Base-by-base conservation (phyloP, 805 yeast genomes). In the Myxozyma vanderwaltii region DNA sequence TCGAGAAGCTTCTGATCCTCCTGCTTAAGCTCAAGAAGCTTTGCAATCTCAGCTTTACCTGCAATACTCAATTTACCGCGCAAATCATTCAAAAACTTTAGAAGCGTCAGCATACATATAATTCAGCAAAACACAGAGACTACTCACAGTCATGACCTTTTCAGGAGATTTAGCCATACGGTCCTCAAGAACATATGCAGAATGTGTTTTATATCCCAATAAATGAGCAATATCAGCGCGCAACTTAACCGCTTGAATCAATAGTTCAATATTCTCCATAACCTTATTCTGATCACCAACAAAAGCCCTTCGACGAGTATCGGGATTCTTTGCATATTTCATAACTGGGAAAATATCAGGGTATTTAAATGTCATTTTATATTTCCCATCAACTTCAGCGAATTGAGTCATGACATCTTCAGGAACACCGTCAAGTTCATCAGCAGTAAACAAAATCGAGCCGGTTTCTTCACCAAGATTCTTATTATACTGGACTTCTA, bases 321-420 rank as follows among this genome's bases (percentile, higher is more conserved):
- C 81, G 43, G 84, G 79, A 63, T 74, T 74, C 57, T 78, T 77
- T 40, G 95, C 91, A 71, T 84, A 84, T 70, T 87, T 86, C 72
- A 88, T 73, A 17, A 86, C 86, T 1, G 95, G 95, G 63, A 86
- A 76, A 49, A 86, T 72, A 69, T 89, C 96, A 0, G 96, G 94
- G 68, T 87, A 87, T 72, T 89, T 89, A 76, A 82, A 88, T 2
- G 94, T 86, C 78, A 89, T 86, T 69, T 86, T 86, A 65, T 71
- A 77, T 64, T 71, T 74, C 17, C 71, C 74, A 17, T 74, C 78
- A 23, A 76, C 82, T 21, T 75, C 79, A 54, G 80, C 86, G 68
- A 84, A 86, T 68, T 81, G 86, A 19, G 78, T 79, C 64, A 87
- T 66, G 1, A 82, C 82, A 58, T 82, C 83, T 40, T 79, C 78